Percentiles rank a stretch among this genome's conserved stretches.
Conservation (phyloP, 371 early-diverging fungal species). For the Apophysomyces trapeziformis region DNA sequence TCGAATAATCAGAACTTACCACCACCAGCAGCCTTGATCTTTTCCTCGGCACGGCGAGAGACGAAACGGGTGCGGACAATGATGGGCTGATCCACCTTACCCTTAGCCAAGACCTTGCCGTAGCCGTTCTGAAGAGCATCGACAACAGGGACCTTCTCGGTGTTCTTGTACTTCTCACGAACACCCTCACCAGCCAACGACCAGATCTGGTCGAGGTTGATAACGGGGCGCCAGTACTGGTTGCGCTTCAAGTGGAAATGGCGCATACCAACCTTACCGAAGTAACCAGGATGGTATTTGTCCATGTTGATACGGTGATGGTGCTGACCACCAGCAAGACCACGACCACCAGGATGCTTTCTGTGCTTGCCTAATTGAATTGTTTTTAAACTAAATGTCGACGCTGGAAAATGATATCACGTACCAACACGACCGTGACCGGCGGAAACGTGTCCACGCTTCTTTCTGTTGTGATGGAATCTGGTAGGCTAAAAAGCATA, state of each 20-base stretch:
- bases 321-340: conserved; percentile 99
- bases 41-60: conserved; percentile 95
- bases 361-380: conserved; percentile 89
- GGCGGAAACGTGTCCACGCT: conserved; percentile 93
- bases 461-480: conserved; percentile 86
- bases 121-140: conserved; percentile 92
- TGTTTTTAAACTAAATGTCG: background rate
- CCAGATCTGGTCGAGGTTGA: conserved; percentile 97
- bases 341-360: conserved; percentile 99
- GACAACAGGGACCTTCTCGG: conserved; percentile 93
- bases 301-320: conserved; percentile 99
- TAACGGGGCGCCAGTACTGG: conserved; percentile 83
- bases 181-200: conserved; percentile 92
- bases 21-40: conserved; percentile 99
- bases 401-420: background rate
- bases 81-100: conserved; percentile 92
- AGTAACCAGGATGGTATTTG: conserved; percentile 99
- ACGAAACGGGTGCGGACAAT: conserved; percentile 98
- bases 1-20: conserved; percentile 31
- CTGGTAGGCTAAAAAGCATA: conserved; percentile 73
- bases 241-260: conserved; percentile 98
- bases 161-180: conserved; percentile 86
- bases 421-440: conserved; percentile 89
- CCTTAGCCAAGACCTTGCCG: conserved; percentile 98
- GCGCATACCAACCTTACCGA: conserved; percentile 99